These are phyloP conservation scores for Quercus ilex DNA, from an alignment of 306 rosid genomes.

Conservation along the genomic window DNA sequence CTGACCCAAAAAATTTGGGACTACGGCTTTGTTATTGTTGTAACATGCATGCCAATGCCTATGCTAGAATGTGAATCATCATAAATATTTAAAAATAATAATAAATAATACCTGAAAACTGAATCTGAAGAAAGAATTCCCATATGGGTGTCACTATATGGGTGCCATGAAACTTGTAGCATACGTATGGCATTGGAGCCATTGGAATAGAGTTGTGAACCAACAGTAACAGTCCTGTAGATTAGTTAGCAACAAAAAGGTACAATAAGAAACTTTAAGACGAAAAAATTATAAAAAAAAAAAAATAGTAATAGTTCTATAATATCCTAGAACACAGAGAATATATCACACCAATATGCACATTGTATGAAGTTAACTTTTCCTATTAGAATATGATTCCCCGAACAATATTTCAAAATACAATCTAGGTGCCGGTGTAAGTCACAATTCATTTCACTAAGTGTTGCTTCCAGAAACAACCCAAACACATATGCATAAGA, in stretches of 20 bases:
- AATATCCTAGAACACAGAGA: constrained; percentile 3
- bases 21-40: too few species aligned
- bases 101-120: constrained; percentile 67
- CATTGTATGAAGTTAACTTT: constrained; percentile 3
- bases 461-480: not conserved
- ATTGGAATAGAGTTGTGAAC: constrained; percentile 48
- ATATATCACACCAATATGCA: not conserved
- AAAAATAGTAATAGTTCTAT: not conserved
- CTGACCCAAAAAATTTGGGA: too few species aligned
- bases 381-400: not conserved
- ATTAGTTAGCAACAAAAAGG: constrained; percentile 9
- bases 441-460: not conserved
- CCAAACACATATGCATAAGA: not conserved
- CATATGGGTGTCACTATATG: constrained; percentile 73
- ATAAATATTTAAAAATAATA: not conserved
- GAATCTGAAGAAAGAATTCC: constrained; percentile 95
- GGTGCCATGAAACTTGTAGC: constrained; percentile 82
- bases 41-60: not conserved
- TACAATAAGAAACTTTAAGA: not conserved
- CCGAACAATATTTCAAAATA: not conserved
- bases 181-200: constrained; percentile 52
- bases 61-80: not conserved
- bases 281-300: not conserved
- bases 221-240: constrained; percentile 68
- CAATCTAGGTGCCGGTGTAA: not conserved